Percentiles rank a stretch among this genome's conserved stretches.
These are phyloP conservation scores for Botrytis hyacinthi DNA, from an alignment of 2,329 filamentous ascomycete genomes.

Conservation along the genomic window DNA sequence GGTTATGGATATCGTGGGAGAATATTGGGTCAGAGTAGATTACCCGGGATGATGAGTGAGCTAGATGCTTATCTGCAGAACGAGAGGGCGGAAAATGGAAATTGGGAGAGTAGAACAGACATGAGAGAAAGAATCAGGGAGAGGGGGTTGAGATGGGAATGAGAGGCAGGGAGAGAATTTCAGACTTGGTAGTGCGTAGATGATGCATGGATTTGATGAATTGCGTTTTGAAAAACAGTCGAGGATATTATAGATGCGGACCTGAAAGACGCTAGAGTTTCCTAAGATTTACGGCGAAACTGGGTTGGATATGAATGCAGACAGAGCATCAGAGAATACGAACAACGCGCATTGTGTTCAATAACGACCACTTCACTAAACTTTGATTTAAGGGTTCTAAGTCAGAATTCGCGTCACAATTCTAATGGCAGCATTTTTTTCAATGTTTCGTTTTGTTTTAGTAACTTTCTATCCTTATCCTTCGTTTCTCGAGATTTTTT, in stretches of 20 bases:
- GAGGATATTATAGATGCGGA: not conserved
- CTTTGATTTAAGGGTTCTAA: not conserved
- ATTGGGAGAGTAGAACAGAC: not conserved
- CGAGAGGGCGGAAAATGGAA: too few species aligned
- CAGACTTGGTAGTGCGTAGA: not conserved
- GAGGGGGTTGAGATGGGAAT: not conserved
- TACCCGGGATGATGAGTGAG: slow-evolving; percentile 28
- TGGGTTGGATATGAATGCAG: not conserved
- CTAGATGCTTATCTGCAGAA: slow-evolving; percentile 11
- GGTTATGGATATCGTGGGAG: slow-evolving; percentile 18
- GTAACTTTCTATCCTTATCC: not conserved
- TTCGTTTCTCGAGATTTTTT: not conserved
- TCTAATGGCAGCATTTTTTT: not conserved
- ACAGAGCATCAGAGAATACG: not conserved
- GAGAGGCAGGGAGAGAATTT: not conserved
- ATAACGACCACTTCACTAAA: not conserved
- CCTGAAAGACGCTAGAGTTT: not conserved
- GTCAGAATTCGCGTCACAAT: not conserved
- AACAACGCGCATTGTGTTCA: not conserved
- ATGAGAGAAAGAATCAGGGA: not conserved
- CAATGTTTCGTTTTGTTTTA: not conserved
- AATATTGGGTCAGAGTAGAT: slow-evolving; percentile 17
- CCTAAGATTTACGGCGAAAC: too few species aligned
- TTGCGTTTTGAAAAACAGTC: not conserved
- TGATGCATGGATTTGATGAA: too few species aligned